Conservation (phyloP, 106 monocot species). For the Allium fistulosum region DNA sequence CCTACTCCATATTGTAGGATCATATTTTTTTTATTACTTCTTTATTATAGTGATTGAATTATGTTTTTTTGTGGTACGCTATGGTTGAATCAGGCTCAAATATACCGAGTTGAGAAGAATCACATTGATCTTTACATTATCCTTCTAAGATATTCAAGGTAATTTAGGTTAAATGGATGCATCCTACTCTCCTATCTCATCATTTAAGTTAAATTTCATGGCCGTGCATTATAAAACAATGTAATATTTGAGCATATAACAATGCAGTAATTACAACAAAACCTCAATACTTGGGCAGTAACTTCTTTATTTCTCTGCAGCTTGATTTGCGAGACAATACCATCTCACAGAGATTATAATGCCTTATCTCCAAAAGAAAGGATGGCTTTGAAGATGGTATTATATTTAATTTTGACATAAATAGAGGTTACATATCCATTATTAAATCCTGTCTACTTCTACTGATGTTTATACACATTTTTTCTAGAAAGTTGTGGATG, state of each 20-base stretch:
- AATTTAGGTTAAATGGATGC: neutral
- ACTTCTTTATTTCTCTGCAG: slow-evolving; percentile 28
- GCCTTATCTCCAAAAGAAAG: slow-evolving; percentile 53
- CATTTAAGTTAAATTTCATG: too few relatives aligned
- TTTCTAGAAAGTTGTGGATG: slow-evolving; percentile 74
- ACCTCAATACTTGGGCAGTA: neutral
- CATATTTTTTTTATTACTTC: too few relatives aligned
- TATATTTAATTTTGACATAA: neutral
- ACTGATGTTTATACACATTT: neutral
- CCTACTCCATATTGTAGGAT: too few relatives aligned
- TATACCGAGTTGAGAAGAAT: slow-evolving; percentile 87
- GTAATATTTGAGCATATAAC: too few relatives aligned
- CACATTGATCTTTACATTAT: slow-evolving; percentile 91
- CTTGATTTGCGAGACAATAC: slow-evolving; percentile 88
- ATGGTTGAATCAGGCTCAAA: slow-evolving; percentile 51
- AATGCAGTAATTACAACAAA: too few relatives aligned
- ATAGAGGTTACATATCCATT: too few relatives aligned
- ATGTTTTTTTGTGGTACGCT: slow-evolving; percentile 3
- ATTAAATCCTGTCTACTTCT: too few relatives aligned
- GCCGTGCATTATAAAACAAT: too few relatives aligned
- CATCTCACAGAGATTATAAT: slow-evolving; percentile 83
- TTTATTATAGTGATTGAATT: too few relatives aligned
- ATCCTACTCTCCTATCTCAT: too few relatives aligned
- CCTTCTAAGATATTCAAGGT: slow-evolving; percentile 93
- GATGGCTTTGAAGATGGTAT: slow-evolving; percentile 58